Conservation (phyloP, 192 early-diverging fungal species). For the Bifiguratus adelaidae region DNA sequence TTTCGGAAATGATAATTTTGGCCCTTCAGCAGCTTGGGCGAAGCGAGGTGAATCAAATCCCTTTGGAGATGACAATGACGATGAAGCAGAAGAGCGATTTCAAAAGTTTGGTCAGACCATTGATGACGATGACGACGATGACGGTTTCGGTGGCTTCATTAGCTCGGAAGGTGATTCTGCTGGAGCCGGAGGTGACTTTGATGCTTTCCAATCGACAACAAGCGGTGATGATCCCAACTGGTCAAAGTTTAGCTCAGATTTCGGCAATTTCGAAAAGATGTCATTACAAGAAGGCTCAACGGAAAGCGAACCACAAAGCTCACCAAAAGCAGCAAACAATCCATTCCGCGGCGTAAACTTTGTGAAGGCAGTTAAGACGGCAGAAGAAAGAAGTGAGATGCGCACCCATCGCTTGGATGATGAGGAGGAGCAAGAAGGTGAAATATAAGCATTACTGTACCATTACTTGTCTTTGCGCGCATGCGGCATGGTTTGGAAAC, state of each 20-base stretch:
- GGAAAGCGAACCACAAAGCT: not conserved
- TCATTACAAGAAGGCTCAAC: slow-evolving; percentile 1
- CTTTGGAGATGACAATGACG: not conserved
- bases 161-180: slow-evolving; percentile 1
- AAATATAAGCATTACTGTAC: slow-evolving; percentile 11
- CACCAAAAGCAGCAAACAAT: not conserved
- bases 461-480: too few species aligned
- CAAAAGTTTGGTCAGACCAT: not conserved
- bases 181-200: not conserved
- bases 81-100: slow-evolving; percentile 1
- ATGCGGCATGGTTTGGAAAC: too few species aligned
- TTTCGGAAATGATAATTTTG: not conserved
- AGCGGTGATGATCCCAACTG: slow-evolving; percentile 2
- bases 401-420: slow-evolving; percentile 1
- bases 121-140: slow-evolving; percentile 9
- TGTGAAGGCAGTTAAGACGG: slow-evolving; percentile 11
- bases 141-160: slow-evolving; percentile 12
- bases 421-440: slow-evolving; percentile 12
- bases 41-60: not conserved
- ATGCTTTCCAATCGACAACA: slow-evolving; percentile 1
- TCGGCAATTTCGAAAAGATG: slow-evolving; percentile 11
- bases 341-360: not conserved
- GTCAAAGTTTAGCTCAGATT: slow-evolving; percentile 6
- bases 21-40: not conserved
- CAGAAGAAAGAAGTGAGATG: slow-evolving; percentile 7